Evolutionary conservation across 768 basidiomycete species (phyloP).

Genomic region (Lyophyllum shimeji): DNA sequence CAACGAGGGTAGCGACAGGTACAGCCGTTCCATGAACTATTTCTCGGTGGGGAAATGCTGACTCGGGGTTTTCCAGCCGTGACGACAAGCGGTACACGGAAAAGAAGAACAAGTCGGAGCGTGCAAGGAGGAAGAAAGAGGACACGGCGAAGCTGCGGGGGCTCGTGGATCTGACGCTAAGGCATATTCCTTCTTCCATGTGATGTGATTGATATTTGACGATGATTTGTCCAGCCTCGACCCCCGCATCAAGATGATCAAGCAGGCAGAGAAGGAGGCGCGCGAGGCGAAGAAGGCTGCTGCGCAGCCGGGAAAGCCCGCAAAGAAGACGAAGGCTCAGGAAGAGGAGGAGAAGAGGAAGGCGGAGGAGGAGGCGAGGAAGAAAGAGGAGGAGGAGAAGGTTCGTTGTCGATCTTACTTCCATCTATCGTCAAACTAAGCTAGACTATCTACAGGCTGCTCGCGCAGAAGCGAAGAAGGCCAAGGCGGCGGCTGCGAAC

Average conservation of each 20-base stretch:
- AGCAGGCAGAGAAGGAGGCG: conserved; percentile 93
- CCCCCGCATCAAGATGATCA: conserved; percentile 96
- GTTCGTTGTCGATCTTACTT: conserved; percentile 32
- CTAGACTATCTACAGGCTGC: conserved; percentile 35
- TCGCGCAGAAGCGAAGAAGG: conserved; percentile 79
- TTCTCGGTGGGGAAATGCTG: background rate
- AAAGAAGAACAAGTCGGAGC: conserved; percentile 99
- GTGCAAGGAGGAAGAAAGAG: conserved; percentile 94
- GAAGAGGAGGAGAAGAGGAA: conserved; percentile 75
- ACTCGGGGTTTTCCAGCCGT: conserved; percentile 56
- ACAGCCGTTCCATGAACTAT: conserved; percentile 23
- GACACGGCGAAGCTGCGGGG: conserved; percentile 87
- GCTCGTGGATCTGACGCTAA: conserved; percentile 83
- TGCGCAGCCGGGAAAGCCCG: conserved; percentile 45
- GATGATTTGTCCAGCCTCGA: conserved; percentile 47
- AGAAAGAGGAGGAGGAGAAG: conserved; percentile 86
- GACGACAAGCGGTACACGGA: conserved; percentile 99
- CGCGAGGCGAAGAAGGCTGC: conserved; percentile 84
- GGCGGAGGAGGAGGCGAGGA: conserved; percentile 68
- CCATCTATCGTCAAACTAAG: background rate
- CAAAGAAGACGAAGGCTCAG: conserved; percentile 72
- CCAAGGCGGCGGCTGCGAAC: conserved; percentile 81
- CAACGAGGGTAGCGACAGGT: conserved; percentile 97
- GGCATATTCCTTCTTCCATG: conserved; percentile 24
- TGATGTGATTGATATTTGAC: background rate